Evolutionary conservation across 2,329 filamentous ascomycete genomes (phyloP).

Genomic region (Geosmithia flava): DNA sequence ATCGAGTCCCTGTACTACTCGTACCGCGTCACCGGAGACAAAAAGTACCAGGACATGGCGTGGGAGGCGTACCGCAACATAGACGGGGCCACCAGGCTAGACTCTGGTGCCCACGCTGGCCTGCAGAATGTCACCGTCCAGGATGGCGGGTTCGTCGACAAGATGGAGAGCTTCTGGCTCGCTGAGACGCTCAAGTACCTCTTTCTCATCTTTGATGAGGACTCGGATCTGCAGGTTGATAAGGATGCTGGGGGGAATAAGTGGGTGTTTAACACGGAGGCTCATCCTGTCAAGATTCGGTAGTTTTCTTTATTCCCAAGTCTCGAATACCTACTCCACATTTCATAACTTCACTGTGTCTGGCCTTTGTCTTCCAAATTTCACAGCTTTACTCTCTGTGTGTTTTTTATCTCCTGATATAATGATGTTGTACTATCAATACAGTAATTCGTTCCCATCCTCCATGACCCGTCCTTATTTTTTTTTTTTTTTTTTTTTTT

Average conservation of each 20-base stretch:
- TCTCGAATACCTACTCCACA: neutral
- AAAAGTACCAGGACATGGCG: slow-evolving; percentile 71
- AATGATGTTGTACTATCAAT: no score
- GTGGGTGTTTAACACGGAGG: slow-evolving; percentile 36
- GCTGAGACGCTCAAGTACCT: slow-evolving; percentile 80
- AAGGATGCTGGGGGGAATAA: slow-evolving; percentile 17
- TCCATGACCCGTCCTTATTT: no score
- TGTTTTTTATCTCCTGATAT: no score
- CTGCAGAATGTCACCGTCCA: slow-evolving; percentile 52
- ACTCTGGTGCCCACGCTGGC: slow-evolving; percentile 52
- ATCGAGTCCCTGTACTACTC: slow-evolving; percentile 82
- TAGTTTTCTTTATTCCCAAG: neutral
- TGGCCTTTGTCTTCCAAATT: no score
- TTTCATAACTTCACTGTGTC: no score
- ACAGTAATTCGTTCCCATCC: no score
- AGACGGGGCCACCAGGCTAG: slow-evolving; percentile 25
- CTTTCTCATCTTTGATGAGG: slow-evolving; percentile 57
- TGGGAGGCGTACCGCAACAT: slow-evolving; percentile 68
- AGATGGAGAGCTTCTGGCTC: slow-evolving; percentile 81
- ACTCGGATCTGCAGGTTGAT: slow-evolving; percentile 39
- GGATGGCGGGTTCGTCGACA: slow-evolving; percentile 47
- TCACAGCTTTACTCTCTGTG: no score
- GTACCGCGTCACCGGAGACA: slow-evolving; percentile 64
- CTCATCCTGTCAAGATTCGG: slow-evolving; percentile 23
- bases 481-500: no score